A percentile compares a stretch with the other conserved stretches of the same genome.
Evolutionary conservation across 1,284 basidiomycete genomes (phyloP).

Genomic region (Rhodotorula sp.): DNA sequence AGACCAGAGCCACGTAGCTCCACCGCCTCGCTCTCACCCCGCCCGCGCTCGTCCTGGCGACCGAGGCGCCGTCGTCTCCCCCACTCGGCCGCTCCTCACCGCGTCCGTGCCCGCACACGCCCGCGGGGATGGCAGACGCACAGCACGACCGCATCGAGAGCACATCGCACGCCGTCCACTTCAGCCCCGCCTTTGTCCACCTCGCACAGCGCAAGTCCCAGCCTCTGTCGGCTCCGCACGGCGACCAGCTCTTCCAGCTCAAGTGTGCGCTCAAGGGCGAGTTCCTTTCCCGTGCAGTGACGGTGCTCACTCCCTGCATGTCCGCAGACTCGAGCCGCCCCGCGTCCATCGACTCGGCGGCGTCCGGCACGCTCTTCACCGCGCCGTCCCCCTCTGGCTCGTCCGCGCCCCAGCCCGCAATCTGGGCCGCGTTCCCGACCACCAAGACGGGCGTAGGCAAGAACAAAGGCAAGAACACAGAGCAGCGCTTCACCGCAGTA

Average conservation of each 20-base stretch:
- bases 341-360: slow-evolving; percentile 9
- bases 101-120: neutral
- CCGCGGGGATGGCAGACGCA: neutral
- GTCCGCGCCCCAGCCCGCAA: neutral
- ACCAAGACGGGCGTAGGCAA: slow-evolving; percentile 10
- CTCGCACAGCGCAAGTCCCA: neutral
- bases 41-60: neutral
- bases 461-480: slow-evolving; percentile 1
- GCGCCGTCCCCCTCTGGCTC: neutral
- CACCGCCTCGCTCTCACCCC: neutral
- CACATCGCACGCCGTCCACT: neutral
- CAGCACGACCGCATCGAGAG: neutral
- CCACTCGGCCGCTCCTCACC: neutral
- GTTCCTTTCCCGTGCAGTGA: neutral
- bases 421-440: slow-evolving; percentile 21
- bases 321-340: slow-evolving; percentile 16
- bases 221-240: neutral
- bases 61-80: neutral
- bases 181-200: slow-evolving; percentile 5
- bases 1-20: too few species aligned
- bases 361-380: slow-evolving; percentile 7
- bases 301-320: neutral
- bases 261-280: slow-evolving; percentile 2
- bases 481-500: slow-evolving; percentile 10
- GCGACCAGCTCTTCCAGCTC: slow-evolving; percentile 8